Evolutionary conservation across 2,329 filamentous ascomycete species (phyloP), one percentile per base, ranked within the genome.

Genomic region (Rutstroemia sp.): DNA sequence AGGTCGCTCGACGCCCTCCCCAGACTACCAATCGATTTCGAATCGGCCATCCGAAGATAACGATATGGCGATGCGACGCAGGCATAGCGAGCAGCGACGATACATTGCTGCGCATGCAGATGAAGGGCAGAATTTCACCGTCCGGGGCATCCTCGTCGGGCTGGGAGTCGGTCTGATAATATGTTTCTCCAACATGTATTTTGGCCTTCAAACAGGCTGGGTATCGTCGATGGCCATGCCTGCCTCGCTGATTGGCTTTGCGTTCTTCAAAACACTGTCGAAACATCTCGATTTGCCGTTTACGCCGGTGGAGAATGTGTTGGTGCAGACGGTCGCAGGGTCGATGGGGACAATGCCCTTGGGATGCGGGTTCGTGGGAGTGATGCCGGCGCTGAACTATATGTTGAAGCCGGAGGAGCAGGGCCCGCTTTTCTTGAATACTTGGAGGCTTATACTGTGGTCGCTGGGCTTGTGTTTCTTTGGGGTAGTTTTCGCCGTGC

Each of bases 101-200:
- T 69, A 65, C 48, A 64, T 70, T 47, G 62, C 64, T 16, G 58
- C 53, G 46, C 64, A 66, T 67, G 66, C 65, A 8, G 58, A 58
- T 19, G 68, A 71, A 58, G 67, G 68, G 38, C 81, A 81, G 48
- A 91, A 90, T 74, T 96, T 99, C 73, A 97, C 94, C 0, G 57
- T 86, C 25, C 86, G 94, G 56, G 90, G 90, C 51, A 79, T 97
- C 41, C 69, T 83, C 5, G 90, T 89, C 27, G 94, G 94, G 16
- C 77, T 95, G 5, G 75, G 82, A 3, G 94, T 99, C 61, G 94
- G 94, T 42, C 82, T 94, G 4, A 77, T 97, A 55, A 96, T 97
- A 67, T 94, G 89, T 69, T 96, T 96, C 71, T 95, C 90, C 52
- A 99, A 99, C 70, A 96, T 95, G 77, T 99, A 97, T 72, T 99